A percentile compares a stretch with the other conserved stretches of the same genome.
phyloP scores from a whole-genome alignment of 1,284 basidiomycete species.

The Apiotrichum akiyoshidainum region DNA sequence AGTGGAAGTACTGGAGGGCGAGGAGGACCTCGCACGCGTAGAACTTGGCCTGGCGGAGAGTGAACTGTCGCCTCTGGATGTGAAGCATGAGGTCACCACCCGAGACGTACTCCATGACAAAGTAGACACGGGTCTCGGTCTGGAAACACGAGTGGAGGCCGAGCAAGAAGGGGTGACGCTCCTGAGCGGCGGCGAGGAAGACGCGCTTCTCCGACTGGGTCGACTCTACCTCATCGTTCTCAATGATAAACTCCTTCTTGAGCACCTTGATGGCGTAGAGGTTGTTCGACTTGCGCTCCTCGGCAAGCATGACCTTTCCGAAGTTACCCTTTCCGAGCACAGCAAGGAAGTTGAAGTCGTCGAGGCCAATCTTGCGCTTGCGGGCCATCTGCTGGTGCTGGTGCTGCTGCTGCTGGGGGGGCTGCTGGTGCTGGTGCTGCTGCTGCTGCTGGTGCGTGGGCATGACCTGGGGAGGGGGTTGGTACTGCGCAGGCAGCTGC shows the following conservation, averaged over 20 bases:
- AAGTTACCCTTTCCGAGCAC: conserved; percentile 99
- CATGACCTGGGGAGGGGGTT: background rate
- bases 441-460: conserved; percentile 24
- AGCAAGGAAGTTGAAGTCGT: conserved; percentile 99
- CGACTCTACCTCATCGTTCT: conserved; percentile 99
- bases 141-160: conserved; percentile 99
- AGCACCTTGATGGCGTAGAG: conserved; percentile 99
- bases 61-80: conserved; percentile 77
- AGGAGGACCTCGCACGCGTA: conserved; percentile 98
- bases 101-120: conserved; percentile 75
- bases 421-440: conserved; percentile 51
- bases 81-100: conserved; percentile 78
- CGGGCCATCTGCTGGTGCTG: conserved; percentile 52
- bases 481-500: too few species aligned
- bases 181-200: conserved; percentile 90
- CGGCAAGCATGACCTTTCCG: conserved; percentile 99
- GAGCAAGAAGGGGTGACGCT: conserved; percentile 96
- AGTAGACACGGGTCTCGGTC: conserved; percentile 93
- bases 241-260: conserved; percentile 99
- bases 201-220: conserved; percentile 99
- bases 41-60: conserved; percentile 84
- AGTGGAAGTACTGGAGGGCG: conserved; percentile 97
- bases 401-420: conserved; percentile 32
- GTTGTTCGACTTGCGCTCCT: conserved; percentile 86
- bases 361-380: conserved; percentile 86